These are phyloP conservation scores for Polyporus tsugae DNA, from an alignment of 1,284 basidiomycete species.

Conservation along the genomic window DNA sequence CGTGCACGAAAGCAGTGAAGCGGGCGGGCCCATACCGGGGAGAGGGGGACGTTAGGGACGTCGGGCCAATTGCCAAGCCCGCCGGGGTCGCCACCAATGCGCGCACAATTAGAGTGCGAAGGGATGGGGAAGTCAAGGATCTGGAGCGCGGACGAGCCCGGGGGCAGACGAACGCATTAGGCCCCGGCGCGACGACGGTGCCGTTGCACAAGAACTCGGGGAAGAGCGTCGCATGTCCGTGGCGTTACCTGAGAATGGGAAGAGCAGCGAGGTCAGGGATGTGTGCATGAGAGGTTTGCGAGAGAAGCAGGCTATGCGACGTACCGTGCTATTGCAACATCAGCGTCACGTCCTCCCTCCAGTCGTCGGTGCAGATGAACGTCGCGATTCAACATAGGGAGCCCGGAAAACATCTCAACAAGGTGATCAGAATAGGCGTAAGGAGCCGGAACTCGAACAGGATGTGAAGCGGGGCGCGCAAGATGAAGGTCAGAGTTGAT, in stretches of 20 bases:
- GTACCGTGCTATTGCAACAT: slow-evolving; percentile 15
- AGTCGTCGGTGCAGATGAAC: neutral
- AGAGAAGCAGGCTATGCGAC: neutral
- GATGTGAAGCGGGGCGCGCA: neutral
- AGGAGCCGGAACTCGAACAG: neutral
- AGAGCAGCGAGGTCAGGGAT: neutral
- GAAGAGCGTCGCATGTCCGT: slow-evolving; percentile 56
- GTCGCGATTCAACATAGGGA: neutral
- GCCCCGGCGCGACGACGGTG: slow-evolving; percentile 62
- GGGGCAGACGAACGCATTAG: slow-evolving; percentile 59
- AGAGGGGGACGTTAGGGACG: slow-evolving; percentile 63
- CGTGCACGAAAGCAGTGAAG: neutral
- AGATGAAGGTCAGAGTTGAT: neutral
- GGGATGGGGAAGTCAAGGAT: slow-evolving; percentile 79
- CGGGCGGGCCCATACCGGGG: slow-evolving; percentile 55
- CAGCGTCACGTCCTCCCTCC: too few relatives aligned
- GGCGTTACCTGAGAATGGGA: slow-evolving; percentile 53
- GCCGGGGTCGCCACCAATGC: slow-evolving; percentile 78
- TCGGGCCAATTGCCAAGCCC: slow-evolving; percentile 73
- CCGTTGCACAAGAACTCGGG: slow-evolving; percentile 69
- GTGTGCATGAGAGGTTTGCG: neutral
- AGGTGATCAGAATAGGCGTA: neutral
- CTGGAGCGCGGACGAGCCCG: slow-evolving; percentile 80
- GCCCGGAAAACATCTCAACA: neutral
- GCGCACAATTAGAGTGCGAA: slow-evolving; percentile 74